Evolutionary conservation across 75 land plant genomes (phyloP), one percentile per base, ranked within the genome.

Genomic region (Azolla pinnata): DNA sequence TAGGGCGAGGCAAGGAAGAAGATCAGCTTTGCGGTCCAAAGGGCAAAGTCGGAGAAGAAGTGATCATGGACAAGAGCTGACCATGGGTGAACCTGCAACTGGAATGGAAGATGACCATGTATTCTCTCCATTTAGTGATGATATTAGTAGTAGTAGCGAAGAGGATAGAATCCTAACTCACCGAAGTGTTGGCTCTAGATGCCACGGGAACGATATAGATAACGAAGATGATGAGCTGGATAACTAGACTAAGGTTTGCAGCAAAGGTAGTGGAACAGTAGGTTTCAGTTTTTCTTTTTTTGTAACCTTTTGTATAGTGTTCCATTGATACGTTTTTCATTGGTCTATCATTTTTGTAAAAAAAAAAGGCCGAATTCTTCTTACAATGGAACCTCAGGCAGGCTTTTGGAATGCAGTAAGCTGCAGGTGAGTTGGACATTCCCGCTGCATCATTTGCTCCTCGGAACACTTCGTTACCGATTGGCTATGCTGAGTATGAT

Each of bases 1-100:
- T 24, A 88, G 79, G 38, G 81, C 83, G 18, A 65, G 93, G 27
- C 78, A 77, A 34, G 72, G 83, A 30, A 69, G 84, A 52, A 59
- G 81, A 12, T 62, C 81, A 14, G 69, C 80, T 12, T 33, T 78
- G 4, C 72, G 61, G 26, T 71, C 79, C 0, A 72, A 71, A 54
- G 76, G 66, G 9, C 47, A 64, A 26, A n/a, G n/a, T n/a, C n/a
- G n/a, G n/a, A 67, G 64, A 29, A 21, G 23, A 16, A 33, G 40
- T 56, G 69, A 78, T 24, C 64, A 57, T 20, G 63, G 69, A 54
- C 65, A 57, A 55, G 70, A 74, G 57, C 70, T 66, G 4, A 72
- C 65, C 31, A 49, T 27, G 24, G 75, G 60, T 8, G 54, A 23
- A 8, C 20, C 25, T 21, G 27, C 4, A 10, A 20, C 9, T 27